Percentiles rank a stretch among this genome's conserved stretches.
Evolutionary conservation across 495 filamentous ascomycete species (phyloP).

Genomic region (Pseudomonodictys pantanalensis): DNA sequence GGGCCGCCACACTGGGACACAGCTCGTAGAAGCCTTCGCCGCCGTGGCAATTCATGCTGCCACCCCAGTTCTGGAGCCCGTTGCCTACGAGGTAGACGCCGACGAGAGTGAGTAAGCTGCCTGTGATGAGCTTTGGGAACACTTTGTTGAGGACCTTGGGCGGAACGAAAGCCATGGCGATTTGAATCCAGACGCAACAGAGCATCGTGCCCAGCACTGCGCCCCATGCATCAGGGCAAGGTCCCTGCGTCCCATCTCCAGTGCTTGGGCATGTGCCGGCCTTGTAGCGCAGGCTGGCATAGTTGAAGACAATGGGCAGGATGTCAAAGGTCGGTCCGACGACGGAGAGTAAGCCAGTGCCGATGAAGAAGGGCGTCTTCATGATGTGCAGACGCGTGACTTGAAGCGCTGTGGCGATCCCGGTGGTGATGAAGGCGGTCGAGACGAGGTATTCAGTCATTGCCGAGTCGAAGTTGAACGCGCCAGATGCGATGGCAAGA

Average conservation of each 20-base stretch:
- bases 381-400: slow-evolving; percentile 42
- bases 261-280: slow-evolving; percentile 35
- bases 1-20: slow-evolving; percentile 37
- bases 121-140: slow-evolving; percentile 45
- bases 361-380: slow-evolving; percentile 43
- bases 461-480: slow-evolving; percentile 36
- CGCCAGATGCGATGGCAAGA: slow-evolving; percentile 42
- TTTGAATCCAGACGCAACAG: slow-evolving; percentile 46
- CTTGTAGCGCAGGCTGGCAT: slow-evolving; percentile 41
- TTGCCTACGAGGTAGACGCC: slow-evolving; percentile 40
- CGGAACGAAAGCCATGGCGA: slow-evolving; percentile 41
- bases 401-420: slow-evolving; percentile 43
- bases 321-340: slow-evolving; percentile 46
- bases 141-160: slow-evolving; percentile 41
- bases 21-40: slow-evolving; percentile 33
- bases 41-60: slow-evolving; percentile 41
- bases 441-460: slow-evolving; percentile 44
- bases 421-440: slow-evolving; percentile 43
- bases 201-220: slow-evolving; percentile 40
- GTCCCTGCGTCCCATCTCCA: slow-evolving; percentile 35
- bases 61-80: slow-evolving; percentile 45
- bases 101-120: slow-evolving; percentile 43
- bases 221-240: slow-evolving; percentile 44
- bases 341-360: slow-evolving; percentile 43
- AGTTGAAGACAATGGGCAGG: slow-evolving; percentile 43